Evolutionary conservation across 768 basidiomycete genomes (phyloP), one percentile per base, ranked within the genome.

Genomic region (Podaxis rugospora): DNA sequence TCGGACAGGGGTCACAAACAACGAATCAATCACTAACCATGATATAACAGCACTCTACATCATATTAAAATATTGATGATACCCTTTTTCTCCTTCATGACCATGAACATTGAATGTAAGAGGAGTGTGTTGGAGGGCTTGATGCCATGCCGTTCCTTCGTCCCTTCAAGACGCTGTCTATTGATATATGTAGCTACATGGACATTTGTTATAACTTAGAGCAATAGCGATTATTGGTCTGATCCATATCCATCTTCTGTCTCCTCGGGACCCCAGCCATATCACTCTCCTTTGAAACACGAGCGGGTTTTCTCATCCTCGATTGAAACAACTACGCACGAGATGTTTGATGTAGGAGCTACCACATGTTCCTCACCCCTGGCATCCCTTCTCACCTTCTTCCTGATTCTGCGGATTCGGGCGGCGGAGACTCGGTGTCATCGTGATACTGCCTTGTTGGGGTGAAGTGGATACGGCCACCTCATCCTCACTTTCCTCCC

Each of bases 41-140:
- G n/a, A 36, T 40, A 58, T 49, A 56, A 39, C 65, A 90, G 90
- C 91, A 14, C 70, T 93, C 11, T 93, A 91, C 75, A 90, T 93
- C 69, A 91, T 92, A 65, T 71, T 90, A 62, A 92, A 92, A 71
- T 88, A 89, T 64, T 90, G 77, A 75, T 55, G 42, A 51, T 51
- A 59, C 57, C 67, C 60, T 13, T 4, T 52, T 21, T 6, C 14
- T 44, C 16, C 16, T 51, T 32, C 46, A 2, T 57, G 32, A 25
- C 47, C 47, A 54, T 57, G 51, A 57, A 32, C 25, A 9, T 62
- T 27, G 18, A 37, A 27, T n/a, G n/a, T 51, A 13, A 40, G 11
- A 37, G 16, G 28, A 36, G 23, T 18, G 28, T 21, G 7, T 49
- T 21, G 57, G 64, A 28, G 60, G 58, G n/a, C 18, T 36, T 5